Conservation (phyloP, 1,284 basidiomycete genomes). For the Vanrija pseudolonga region DNA sequence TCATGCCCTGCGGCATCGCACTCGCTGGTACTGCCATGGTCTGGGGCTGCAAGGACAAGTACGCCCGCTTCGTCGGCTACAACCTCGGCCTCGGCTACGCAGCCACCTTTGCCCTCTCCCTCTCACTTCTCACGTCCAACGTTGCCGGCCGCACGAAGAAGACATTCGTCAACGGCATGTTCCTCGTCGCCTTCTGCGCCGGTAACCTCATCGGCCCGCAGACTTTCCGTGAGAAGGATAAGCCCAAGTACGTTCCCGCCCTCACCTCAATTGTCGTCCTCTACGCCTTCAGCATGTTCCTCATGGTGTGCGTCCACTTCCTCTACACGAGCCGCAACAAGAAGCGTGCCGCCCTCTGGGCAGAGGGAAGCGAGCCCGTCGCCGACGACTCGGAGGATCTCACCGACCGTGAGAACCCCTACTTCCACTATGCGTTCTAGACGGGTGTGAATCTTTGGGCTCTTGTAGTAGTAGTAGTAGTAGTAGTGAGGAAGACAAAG, state of each 20-base stretch:
- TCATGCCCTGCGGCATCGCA: slow-evolving; percentile 7
- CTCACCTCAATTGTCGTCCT: not conserved
- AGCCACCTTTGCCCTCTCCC: slow-evolving; percentile 10
- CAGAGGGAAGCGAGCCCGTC: no score
- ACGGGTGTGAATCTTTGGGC: no score
- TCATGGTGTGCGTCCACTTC: not conserved
- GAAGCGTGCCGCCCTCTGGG: no score
- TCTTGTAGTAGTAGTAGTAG: no score
- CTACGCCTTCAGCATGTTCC: not conserved
- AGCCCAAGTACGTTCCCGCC: not conserved
- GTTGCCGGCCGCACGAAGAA: not conserved
- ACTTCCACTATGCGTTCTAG: slow-evolving; percentile 3
- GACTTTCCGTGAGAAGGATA: not conserved
- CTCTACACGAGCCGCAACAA: not conserved
- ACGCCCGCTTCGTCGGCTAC: slow-evolving; percentile 5
- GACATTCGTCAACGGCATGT: not conserved
- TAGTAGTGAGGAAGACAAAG: no score
- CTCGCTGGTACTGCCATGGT: slow-evolving; percentile 16
- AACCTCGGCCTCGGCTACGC: slow-evolving; percentile 2
- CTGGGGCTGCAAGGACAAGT: slow-evolving; percentile 10
- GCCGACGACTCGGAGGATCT: not conserved
- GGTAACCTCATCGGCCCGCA: not conserved
- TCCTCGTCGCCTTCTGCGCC: not conserved
- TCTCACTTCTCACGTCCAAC: not conserved
- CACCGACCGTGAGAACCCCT: slow-evolving; percentile 6